Conservation (phyloP, 345 rosid genomes). For the Reutealis trisperma region DNA sequence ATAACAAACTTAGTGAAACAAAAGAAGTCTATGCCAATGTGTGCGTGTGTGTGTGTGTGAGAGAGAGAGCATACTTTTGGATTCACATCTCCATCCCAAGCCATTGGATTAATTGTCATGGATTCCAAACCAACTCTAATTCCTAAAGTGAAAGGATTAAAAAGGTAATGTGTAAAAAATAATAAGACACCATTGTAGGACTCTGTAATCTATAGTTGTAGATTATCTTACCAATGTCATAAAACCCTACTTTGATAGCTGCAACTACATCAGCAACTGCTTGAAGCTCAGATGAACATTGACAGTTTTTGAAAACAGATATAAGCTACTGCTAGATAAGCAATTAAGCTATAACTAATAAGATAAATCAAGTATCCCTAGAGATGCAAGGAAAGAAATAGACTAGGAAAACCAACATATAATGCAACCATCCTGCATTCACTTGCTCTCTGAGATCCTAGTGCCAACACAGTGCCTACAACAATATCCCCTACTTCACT, state of each 20-base stretch:
- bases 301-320: slow-evolving; percentile 66
- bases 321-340: slow-evolving; percentile 1
- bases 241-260: slow-evolving; percentile 92
- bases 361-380: not conserved
- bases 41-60: no score
- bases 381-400: not conserved
- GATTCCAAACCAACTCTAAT: slow-evolving; percentile 98
- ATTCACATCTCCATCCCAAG: slow-evolving; percentile 83
- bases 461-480: slow-evolving; percentile 88
- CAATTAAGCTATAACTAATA: not conserved
- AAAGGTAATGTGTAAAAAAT: not conserved
- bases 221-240: slow-evolving; percentile 69
- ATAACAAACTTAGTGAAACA: not conserved
- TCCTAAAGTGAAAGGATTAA: slow-evolving; percentile 40
- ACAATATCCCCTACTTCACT: slow-evolving; percentile 97
- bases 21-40: not conserved
- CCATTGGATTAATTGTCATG: slow-evolving; percentile 81
- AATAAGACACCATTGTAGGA: not conserved
- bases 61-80: slow-evolving; percentile 55
- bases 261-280: slow-evolving; percentile 99
- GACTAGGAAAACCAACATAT: slow-evolving; percentile 96
- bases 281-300: slow-evolving; percentile 96
- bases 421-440: slow-evolving; percentile 99
- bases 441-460: slow-evolving; percentile 86
- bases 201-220: not conserved